Conservation (phyloP, 2,329 filamentous ascomycete genomes). For the Neonectria sp. region DNA sequence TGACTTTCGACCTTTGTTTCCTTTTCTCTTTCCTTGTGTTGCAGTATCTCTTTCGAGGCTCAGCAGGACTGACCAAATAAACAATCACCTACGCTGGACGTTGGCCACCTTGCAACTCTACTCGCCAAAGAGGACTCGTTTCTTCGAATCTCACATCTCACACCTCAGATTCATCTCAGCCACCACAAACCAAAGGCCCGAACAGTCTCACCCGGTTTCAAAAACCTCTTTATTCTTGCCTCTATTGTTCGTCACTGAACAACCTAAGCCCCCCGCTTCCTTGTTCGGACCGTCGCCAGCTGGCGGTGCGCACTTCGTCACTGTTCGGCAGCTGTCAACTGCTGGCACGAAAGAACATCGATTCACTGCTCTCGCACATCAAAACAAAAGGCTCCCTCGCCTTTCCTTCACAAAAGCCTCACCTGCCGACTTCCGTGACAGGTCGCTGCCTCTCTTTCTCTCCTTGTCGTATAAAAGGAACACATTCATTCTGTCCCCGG, state of each 20-base stretch:
- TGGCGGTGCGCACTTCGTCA: constrained; percentile 28
- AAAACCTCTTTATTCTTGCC: constrained; percentile 45
- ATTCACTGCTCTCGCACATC: constrained; percentile 35
- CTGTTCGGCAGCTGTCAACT: constrained; percentile 6
- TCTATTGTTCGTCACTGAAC: constrained; percentile 18
- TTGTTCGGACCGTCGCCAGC: constrained; percentile 9
- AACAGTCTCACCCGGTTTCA: constrained; percentile 14
- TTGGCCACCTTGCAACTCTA: constrained; percentile 2
- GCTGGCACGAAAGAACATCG: constrained; percentile 20
- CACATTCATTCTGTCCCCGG: constrained; percentile 36
- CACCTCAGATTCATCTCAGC: constrained; percentile 5
- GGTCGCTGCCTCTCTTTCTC: constrained; percentile 34
- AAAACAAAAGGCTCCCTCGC: constrained; percentile 31
- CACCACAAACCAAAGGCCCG: constrained; percentile 2
- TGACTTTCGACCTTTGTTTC: constrained; percentile 31
- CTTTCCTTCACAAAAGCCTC: constrained; percentile 29
- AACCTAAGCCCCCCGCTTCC: constrained; percentile 3
- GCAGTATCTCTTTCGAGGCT: constrained; percentile 37
- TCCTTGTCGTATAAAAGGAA: constrained; percentile 36
- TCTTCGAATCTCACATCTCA: not conserved
- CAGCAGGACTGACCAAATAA: constrained; percentile 47
- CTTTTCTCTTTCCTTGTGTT: constrained; percentile 37
- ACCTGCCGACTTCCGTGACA: constrained; percentile 28
- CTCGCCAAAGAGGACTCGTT: not conserved
- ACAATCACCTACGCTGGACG: constrained; percentile 39